Conservation (phyloP, 2,329 filamentous ascomycete genomes). For the Cyphellophora europaea region DNA sequence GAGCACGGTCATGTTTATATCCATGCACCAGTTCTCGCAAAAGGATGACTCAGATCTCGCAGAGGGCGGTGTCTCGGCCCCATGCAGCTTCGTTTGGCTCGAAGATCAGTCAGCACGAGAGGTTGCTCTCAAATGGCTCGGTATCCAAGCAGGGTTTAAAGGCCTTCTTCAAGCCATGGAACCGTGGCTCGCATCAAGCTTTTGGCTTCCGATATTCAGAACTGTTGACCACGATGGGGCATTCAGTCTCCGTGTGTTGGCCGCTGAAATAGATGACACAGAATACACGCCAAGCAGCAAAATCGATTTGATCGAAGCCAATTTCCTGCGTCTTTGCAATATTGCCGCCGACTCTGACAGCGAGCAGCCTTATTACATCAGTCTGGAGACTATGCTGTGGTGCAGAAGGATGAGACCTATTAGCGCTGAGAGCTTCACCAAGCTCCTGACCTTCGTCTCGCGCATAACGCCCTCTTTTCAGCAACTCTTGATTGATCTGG, state of each 20-base stretch:
- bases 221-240: neutral
- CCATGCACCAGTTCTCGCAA: slow-evolving; percentile 23
- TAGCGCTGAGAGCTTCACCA: slow-evolving; percentile 7
- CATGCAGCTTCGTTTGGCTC: neutral
- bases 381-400: slow-evolving; percentile 7
- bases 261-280: no score
- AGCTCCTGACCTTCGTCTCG: slow-evolving; percentile 9
- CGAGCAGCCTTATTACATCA: slow-evolving; percentile 6
- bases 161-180: slow-evolving; percentile 21
- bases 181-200: slow-evolving; percentile 23
- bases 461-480: slow-evolving; percentile 4
- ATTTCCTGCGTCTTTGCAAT: no score
- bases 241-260: no score
- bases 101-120: slow-evolving; percentile 6
- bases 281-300: no score
- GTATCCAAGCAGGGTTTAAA: slow-evolving; percentile 25
- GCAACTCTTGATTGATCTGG: slow-evolving; percentile 4
- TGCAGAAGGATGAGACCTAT: slow-evolving; percentile 5
- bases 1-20: slow-evolving; percentile 28
- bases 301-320: no score
- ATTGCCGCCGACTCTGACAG: no score
- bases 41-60: neutral
- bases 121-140: slow-evolving; percentile 27
- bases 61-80: slow-evolving; percentile 4
- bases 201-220: slow-evolving; percentile 25